Conservation (phyloP, 1,139 yeast species). For the Hyphopichia buzzinii region DNA sequence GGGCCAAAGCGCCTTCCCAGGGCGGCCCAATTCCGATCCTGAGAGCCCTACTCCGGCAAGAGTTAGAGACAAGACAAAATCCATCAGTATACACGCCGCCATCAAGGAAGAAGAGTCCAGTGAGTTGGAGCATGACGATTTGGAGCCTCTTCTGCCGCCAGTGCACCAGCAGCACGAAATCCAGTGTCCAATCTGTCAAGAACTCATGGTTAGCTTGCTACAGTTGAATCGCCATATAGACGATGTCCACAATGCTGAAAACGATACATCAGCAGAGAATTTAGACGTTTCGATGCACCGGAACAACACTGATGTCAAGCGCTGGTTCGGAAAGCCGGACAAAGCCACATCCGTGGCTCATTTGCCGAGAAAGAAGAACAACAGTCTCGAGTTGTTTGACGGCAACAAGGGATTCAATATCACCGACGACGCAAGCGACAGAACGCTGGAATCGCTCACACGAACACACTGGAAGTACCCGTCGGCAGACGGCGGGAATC, state of each 20-base stretch:
- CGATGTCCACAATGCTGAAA: slow-evolving; percentile 46
- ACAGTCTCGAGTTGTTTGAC: slow-evolving; percentile 34
- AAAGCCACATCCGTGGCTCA: slow-evolving; percentile 1
- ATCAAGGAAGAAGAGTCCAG: slow-evolving; percentile 3
- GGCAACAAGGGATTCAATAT: slow-evolving; percentile 28
- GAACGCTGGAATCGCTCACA: slow-evolving; percentile 40
- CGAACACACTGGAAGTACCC: slow-evolving; percentile 67
- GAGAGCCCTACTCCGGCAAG: slow-evolving; percentile 4
- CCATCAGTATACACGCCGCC: slow-evolving; percentile 1
- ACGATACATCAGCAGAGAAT: slow-evolving; percentile 3
- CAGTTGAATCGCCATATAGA: slow-evolving; percentile 75
- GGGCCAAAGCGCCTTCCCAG: slow-evolving; percentile 4
- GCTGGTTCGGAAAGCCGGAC: slow-evolving; percentile 18
- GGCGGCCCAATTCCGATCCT: not conserved
- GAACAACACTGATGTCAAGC: slow-evolving; percentile 19
- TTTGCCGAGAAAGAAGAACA: slow-evolving; percentile 18
- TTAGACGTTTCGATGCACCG: slow-evolving; percentile 9
- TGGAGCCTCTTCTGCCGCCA: not conserved
- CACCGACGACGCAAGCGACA: slow-evolving; percentile 7
- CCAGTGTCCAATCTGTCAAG: slow-evolving; percentile 71
- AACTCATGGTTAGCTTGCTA: slow-evolving; percentile 51
- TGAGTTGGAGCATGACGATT: not conserved
- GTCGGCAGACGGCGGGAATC: slow-evolving; percentile 20
- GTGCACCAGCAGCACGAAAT: not conserved
- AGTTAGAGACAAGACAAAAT: slow-evolving; percentile 3